phyloP scores from a whole-genome alignment of 768 basidiomycete genomes.

The Agaricus subrufescens region DNA sequence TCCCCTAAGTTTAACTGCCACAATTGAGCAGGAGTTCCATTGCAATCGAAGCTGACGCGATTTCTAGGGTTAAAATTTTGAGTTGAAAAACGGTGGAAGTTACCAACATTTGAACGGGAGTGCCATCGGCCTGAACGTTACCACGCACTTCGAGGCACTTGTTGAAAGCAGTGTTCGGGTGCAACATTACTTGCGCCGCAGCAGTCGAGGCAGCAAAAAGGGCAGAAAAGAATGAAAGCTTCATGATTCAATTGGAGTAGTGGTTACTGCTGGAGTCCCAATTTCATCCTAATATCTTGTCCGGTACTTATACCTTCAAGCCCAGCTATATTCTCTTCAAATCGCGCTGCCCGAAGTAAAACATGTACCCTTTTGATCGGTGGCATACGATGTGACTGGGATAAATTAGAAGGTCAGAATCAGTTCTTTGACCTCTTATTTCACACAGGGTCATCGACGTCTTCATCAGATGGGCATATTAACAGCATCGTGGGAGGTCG shows the following conservation, averaged over 20 bases:
- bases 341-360: background rate
- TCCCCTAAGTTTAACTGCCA: constrained; percentile 17
- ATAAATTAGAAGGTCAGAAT: too few relatives aligned
- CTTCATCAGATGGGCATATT: too few relatives aligned
- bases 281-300: background rate
- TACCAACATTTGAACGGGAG: constrained; percentile 21
- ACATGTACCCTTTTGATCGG: background rate
- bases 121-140: constrained; percentile 15
- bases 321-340: background rate
- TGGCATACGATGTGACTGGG: background rate
- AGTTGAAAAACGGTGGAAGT: background rate
- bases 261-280: too few relatives aligned
- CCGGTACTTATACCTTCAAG: background rate
- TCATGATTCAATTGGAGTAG: background rate
- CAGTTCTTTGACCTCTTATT: too few relatives aligned
- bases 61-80: background rate
- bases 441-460: too few relatives aligned
- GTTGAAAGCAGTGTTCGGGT: constrained; percentile 19
- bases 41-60: constrained; percentile 21
- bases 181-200: constrained; percentile 4
- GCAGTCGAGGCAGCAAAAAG: background rate
- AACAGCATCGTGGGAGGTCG: too few relatives aligned
- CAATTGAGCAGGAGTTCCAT: constrained; percentile 20
- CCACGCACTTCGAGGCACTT: constrained; percentile 23
- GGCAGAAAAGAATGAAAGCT: background rate